Evolutionary conservation across 768 basidiomycete genomes (phyloP).

Genomic region (Stropharia rugosoannulata): DNA sequence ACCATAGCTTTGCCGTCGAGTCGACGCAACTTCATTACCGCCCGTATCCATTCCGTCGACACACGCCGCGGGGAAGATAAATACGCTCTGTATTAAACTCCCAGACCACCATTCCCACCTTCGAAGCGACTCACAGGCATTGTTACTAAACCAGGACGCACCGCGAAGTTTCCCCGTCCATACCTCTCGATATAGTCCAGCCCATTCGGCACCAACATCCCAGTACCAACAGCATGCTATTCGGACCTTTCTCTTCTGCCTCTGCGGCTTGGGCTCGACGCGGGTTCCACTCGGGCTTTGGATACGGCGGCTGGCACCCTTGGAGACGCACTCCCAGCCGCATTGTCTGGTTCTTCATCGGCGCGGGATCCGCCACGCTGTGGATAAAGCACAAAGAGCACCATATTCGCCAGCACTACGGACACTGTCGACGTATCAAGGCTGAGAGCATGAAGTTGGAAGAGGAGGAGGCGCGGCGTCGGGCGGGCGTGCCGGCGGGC

Average conservation of each 20-base stretch:
- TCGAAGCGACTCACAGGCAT: no score
- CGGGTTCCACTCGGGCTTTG: background rate
- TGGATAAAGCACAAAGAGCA: slow-evolving; percentile 41
- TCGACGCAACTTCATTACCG: background rate
- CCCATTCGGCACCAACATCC: background rate
- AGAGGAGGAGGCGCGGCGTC: background rate
- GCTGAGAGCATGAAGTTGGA: background rate
- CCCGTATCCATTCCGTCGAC: background rate
- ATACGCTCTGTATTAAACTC: no score
- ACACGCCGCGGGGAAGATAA: no score
- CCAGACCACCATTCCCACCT: no score
- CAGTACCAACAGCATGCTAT: background rate
- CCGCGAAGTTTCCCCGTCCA: no score
- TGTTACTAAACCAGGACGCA: no score
- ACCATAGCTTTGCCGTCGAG: background rate
- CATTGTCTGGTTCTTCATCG: slow-evolving; percentile 67
- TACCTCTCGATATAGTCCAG: no score
- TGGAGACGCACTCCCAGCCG: slow-evolving; percentile 46
- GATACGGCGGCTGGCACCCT: slow-evolving; percentile 4
- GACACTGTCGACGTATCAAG: slow-evolving; percentile 25
- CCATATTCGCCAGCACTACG: slow-evolving; percentile 26
- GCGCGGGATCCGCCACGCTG: slow-evolving; percentile 44
- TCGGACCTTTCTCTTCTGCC: background rate
- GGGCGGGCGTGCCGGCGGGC: background rate
- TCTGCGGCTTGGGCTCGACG: background rate